Evolutionary conservation across 1,284 basidiomycete species (phyloP), one percentile per base, ranked within the genome.

Genomic region (Ceratobasidium sp.): DNA sequence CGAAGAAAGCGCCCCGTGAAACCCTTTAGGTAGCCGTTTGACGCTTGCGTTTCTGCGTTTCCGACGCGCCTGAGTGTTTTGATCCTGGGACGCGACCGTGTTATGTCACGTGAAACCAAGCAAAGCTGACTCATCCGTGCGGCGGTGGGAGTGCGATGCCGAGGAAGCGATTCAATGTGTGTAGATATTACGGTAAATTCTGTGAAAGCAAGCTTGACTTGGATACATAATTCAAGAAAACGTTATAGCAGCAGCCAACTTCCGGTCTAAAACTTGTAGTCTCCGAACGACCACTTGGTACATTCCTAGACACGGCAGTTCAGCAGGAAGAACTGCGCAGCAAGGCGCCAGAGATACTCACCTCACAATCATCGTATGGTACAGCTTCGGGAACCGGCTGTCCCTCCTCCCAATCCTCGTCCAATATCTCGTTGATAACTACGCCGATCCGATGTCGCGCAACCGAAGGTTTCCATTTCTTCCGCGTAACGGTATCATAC

Each of bases 401-500:
- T 45, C 60, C 56, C 75, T 76, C 77, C 31, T 90, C 85, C 96
- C 96, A 98, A 19, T 95, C 91, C 62, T 90, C 86, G 36, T 87
- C 85, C 5, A 98, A 83, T 6, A 98, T 81, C 75, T 90, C 87
- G 44, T 91, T 89, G 77, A 97, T 90, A 56, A 97, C 84, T 59
- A 91, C 87, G 60, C 86, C 87, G 79, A 98, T 96, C 6, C 89
- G 84, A 80, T 98, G 96, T 47, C 89, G 91, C 59, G 90, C 85
- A n/a, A 95, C 81, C 78, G 93, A 90, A 45, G 93, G 91, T 17
- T 85, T 83, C 97, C 97, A 99, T 3, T 91, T 90, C 47, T 93
- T 87, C 80, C 91, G 89, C 9, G 88, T 89, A 33, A 97, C 92
- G 0, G 96, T 96, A 81, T 99, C 96, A 81, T 96, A 98, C 14